A percentile compares a stretch with the other conserved stretches of the same genome.
phyloP scores from a whole-genome alignment of 2,329 filamentous ascomycete species.

The Chaetoscypha palmicola region DNA sequence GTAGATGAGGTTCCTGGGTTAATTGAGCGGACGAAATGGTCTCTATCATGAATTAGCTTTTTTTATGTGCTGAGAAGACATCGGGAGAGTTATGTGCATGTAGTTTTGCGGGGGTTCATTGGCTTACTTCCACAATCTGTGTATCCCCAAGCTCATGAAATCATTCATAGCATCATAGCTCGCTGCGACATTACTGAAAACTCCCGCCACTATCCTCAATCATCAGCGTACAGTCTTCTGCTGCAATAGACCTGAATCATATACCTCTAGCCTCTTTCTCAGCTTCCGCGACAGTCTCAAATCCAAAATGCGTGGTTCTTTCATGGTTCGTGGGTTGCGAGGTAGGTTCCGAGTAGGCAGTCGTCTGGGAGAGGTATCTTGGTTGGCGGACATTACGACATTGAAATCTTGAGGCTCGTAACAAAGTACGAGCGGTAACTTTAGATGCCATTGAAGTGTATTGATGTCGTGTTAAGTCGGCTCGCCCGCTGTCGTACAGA shows the following conservation, averaged over 20 bases:
- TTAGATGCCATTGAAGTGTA: slow-evolving; percentile 25
- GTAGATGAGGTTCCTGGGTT: slow-evolving; percentile 55
- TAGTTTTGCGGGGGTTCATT: no score
- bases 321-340: slow-evolving; percentile 22
- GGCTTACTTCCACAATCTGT: slow-evolving; percentile 83
- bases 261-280: slow-evolving; percentile 32
- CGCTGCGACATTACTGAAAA: slow-evolving; percentile 88
- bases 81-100: no score
- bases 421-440: slow-evolving; percentile 20
- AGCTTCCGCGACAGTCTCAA: slow-evolving; percentile 30
- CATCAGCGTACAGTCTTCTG: slow-evolving; percentile 6
- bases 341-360: slow-evolving; percentile 13
- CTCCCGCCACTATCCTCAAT: slow-evolving; percentile 44
- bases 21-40: slow-evolving; percentile 87
- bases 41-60: no score
- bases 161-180: slow-evolving; percentile 98
- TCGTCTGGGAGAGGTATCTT: slow-evolving; percentile 17
- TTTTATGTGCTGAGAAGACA: neutral
- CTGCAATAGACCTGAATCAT: neutral
- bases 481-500: no score
- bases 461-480: no score
- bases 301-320: slow-evolving; percentile 32
- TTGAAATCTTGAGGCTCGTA: slow-evolving; percentile 16
- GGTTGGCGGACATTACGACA: slow-evolving; percentile 12
- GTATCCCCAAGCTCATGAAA: slow-evolving; percentile 95